Evolutionary conservation across 495 filamentous ascomycete genomes (phyloP).

Genomic region (Aspergillus wentii): DNA sequence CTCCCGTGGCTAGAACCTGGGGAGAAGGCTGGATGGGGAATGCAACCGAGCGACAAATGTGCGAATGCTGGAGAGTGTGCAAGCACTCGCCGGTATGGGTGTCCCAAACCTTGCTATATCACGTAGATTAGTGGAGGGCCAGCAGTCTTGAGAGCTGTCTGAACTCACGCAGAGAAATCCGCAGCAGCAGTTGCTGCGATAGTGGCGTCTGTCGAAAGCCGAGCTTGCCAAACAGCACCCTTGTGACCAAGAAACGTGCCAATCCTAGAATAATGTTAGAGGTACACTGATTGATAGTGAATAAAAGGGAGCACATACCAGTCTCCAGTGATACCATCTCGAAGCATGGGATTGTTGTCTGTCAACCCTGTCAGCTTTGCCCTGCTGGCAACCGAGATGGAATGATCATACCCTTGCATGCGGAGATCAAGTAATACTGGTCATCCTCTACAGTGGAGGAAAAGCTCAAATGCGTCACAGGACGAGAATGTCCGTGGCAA

Average conservation of each 20-base stretch:
- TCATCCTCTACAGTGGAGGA: conserved; percentile 82
- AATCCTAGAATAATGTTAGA: conserved; percentile 55
- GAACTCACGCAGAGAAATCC: conserved; percentile 85
- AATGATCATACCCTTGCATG: conserved; percentile 78
- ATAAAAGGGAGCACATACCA: conserved; percentile 53
- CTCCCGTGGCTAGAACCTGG: conserved; percentile 82
- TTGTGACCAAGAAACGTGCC: conserved; percentile 98
- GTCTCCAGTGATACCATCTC: conserved; percentile 93
- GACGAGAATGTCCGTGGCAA: conserved; percentile 94
- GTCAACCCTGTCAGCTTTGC: too few relatives aligned
- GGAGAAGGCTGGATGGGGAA: conserved; percentile 74
- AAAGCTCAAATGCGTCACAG: conserved; percentile 92
- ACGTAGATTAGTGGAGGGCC: too few relatives aligned
- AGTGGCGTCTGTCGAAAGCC: conserved; percentile 80
- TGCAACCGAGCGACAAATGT: conserved; percentile 90
- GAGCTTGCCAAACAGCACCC: conserved; percentile 93
- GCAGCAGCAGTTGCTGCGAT: conserved; percentile 90
- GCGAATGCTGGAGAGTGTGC: conserved; percentile 81
- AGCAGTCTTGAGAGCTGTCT: neutral
- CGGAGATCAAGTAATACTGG: conserved; percentile 92
- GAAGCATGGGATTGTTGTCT: conserved; percentile 98
- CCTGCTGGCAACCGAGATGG: too few relatives aligned
- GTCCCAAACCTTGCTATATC: conserved; percentile 87
- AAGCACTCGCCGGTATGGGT: conserved; percentile 89
- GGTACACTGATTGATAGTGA: neutral